phyloP scores from a whole-genome alignment of 139 green algal species.

The Monoraphidium neglectum region DNA sequence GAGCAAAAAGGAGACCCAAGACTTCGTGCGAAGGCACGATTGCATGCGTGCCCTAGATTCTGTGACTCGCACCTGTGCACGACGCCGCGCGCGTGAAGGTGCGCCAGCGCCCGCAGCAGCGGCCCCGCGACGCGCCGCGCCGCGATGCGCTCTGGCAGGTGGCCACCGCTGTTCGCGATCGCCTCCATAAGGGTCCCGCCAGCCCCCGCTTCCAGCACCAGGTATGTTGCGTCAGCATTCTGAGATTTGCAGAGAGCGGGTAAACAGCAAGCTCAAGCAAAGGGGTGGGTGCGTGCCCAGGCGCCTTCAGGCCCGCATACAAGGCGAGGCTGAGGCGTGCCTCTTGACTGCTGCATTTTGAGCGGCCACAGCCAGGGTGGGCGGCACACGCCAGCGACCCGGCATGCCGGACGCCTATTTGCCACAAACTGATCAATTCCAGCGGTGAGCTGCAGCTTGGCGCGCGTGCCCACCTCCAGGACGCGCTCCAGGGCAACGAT shows the following conservation, averaged over 20 bases:
- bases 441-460: too few relatives aligned
- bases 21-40: too few relatives aligned
- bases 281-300: too few relatives aligned
- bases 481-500: slow-evolving; percentile 5
- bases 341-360: not conserved
- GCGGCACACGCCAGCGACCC: too few relatives aligned
- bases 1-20: too few relatives aligned
- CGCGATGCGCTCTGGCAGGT: slow-evolving; percentile 36
- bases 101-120: slow-evolving; percentile 32
- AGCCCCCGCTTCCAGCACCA: slow-evolving; percentile 33
- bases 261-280: not conserved
- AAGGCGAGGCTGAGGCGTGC: not conserved
- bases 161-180: slow-evolving; percentile 42
- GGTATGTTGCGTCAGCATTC: slow-evolving; percentile 14
- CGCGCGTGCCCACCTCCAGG: not conserved
- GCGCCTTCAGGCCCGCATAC: too few relatives aligned
- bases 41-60: not conserved
- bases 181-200: slow-evolving; percentile 51
- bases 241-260: not conserved
- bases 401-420: too few relatives aligned
- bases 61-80: slow-evolving; percentile 38
- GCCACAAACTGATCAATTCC: too few relatives aligned
- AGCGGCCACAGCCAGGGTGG: too few relatives aligned
- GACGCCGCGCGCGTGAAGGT: slow-evolving; percentile 45
- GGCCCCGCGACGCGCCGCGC: slow-evolving; percentile 44